A percentile compares a stretch with the other conserved stretches of the same genome.
phyloP scores from a whole-genome alignment of 768 basidiomycete genomes.

The Amanita brunnescens region DNA sequence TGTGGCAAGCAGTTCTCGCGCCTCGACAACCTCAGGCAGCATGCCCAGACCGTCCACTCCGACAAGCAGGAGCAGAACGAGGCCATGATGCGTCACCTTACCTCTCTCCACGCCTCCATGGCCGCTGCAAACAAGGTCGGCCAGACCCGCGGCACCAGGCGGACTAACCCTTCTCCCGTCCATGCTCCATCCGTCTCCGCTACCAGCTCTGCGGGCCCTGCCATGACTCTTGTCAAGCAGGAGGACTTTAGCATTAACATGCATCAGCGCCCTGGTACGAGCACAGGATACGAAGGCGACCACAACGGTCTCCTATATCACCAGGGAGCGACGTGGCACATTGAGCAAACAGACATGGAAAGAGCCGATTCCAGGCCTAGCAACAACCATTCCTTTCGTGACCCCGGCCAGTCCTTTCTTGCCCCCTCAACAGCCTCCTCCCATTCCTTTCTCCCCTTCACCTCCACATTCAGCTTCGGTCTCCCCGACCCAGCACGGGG shows the following conservation, averaged over 20 bases:
- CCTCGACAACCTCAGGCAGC: slow-evolving; percentile 94
- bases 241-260: slow-evolving; percentile 26
- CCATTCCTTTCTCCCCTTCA: slow-evolving; percentile 28
- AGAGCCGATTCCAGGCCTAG: slow-evolving; percentile 23
- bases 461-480: slow-evolving; percentile 25
- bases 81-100: slow-evolving; percentile 86
- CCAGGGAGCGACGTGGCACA: slow-evolving; percentile 26
- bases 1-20: slow-evolving; percentile 94
- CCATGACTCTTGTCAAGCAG: slow-evolving; percentile 29
- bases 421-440: slow-evolving; percentile 28
- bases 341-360: slow-evolving; percentile 31
- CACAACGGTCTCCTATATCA: slow-evolving; percentile 24
- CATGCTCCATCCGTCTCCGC: slow-evolving; percentile 7
- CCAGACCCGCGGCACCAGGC: slow-evolving; percentile 12
- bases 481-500: slow-evolving; percentile 17
- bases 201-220: slow-evolving; percentile 7
- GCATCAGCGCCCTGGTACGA: slow-evolving; percentile 60
- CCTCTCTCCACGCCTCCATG: slow-evolving; percentile 76
- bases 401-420: slow-evolving; percentile 79
- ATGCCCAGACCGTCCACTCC: slow-evolving; percentile 95
- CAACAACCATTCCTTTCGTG: slow-evolving; percentile 63
- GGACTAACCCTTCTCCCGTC: slow-evolving; percentile 14
- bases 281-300: slow-evolving; percentile 61
- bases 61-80: slow-evolving; percentile 87
- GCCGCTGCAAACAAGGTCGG: slow-evolving; percentile 44